Evolutionary conservation across 1,284 basidiomycete species (phyloP).

Genomic region (Malassezia restricta): DNA sequence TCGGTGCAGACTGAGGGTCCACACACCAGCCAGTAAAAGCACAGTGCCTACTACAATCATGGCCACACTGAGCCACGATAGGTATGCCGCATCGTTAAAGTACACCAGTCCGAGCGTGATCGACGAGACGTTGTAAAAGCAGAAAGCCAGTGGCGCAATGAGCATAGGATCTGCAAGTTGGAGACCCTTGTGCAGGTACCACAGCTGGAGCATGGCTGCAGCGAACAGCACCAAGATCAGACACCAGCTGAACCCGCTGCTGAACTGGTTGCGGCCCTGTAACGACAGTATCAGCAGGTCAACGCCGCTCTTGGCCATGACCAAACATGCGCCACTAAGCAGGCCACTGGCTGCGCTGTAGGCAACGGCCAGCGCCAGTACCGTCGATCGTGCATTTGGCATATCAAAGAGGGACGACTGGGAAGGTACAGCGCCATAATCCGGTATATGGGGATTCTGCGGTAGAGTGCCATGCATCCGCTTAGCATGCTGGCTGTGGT

Average conservation of each 20-base stretch:
- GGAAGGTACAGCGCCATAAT: background rate
- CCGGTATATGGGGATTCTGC: background rate
- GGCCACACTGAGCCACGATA: constrained; percentile 58
- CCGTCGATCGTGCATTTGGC: constrained; percentile 46
- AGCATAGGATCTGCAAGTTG: constrained; percentile 62
- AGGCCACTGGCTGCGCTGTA: constrained; percentile 83
- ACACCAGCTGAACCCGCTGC: constrained; percentile 64
- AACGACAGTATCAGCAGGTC: constrained; percentile 75
- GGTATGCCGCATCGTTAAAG: constrained; percentile 71
- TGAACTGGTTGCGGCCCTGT: constrained; percentile 65
- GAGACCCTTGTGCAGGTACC: constrained; percentile 83
- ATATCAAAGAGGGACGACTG: background rate
- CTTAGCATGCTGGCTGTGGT: background rate
- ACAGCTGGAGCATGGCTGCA: constrained; percentile 65
- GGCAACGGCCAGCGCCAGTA: constrained; percentile 64
- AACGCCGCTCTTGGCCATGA: constrained; percentile 87
- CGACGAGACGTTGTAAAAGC: constrained; percentile 85
- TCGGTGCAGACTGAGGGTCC: constrained; percentile 57
- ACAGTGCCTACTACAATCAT: constrained; percentile 69
- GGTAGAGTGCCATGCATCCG: constrained; percentile 10
- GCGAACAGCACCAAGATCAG: constrained; percentile 59
- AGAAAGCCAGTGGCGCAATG: constrained; percentile 87
- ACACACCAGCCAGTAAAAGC: constrained; percentile 73
- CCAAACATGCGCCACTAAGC: constrained; percentile 80
- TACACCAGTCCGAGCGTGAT: constrained; percentile 57